Evolutionary conservation across 73 alveolate species (phyloP).

Genomic region (Paramecium sonneborni): DNA sequence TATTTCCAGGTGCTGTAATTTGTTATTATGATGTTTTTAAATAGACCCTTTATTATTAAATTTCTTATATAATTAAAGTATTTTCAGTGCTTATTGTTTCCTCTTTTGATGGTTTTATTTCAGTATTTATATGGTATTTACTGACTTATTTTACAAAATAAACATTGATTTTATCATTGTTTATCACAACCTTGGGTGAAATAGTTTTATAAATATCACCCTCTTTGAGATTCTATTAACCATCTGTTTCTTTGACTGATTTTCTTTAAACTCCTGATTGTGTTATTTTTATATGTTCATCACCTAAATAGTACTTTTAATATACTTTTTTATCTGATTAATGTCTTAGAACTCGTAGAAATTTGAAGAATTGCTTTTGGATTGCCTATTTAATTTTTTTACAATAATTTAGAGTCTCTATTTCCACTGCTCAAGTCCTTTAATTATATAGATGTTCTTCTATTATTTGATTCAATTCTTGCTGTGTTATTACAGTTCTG

Average conservation of each 20-base stretch:
- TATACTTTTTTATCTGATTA: slow-evolving; percentile 5
- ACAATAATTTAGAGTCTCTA: neutral
- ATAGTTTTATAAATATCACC: neutral
- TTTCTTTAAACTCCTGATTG: neutral
- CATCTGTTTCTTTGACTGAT: neutral
- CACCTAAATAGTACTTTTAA: neutral
- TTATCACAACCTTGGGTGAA: slow-evolving; percentile 1
- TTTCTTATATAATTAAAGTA: neutral
- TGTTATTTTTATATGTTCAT: neutral
- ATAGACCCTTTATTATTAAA: neutral
- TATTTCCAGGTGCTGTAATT: neutral
- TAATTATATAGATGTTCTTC: neutral
- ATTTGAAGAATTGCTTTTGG: neutral
- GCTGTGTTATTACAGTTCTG: neutral
- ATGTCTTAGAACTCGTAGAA: neutral
- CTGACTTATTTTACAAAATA: neutral
- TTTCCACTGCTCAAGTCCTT: slow-evolving; percentile 29
- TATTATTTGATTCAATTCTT: neutral
- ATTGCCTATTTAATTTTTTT: neutral
- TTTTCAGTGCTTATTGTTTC: neutral
- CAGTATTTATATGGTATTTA: slow-evolving; percentile 1
- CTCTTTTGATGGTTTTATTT: neutral
- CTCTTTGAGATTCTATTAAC: neutral
- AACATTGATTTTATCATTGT: slow-evolving; percentile 7
- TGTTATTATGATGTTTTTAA: neutral